phyloP scores from a whole-genome alignment of 106 monocot genomes.

The Narthecium ossifragum region DNA sequence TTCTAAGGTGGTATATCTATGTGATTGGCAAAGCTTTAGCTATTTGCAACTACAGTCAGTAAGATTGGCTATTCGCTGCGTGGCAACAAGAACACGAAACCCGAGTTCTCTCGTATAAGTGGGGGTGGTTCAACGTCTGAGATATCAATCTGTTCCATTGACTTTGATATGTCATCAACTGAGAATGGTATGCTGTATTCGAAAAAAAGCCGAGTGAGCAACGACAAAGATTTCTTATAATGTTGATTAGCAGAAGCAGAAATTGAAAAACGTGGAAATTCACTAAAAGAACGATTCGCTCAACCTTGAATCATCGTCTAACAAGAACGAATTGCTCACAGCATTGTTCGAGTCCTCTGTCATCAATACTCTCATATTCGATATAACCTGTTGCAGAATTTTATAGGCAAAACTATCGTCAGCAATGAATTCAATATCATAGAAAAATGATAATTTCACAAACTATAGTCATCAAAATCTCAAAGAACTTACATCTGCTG shows the following conservation, averaged over 20 bases:
- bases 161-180: conserved; percentile 95
- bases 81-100: conserved; percentile 86
- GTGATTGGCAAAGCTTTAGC: too few species aligned
- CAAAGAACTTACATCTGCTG: conserved; percentile 65
- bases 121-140: conserved; percentile 87
- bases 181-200: conserved; percentile 94
- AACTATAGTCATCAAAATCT: neutral
- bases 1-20: too few species aligned
- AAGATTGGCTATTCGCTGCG: conserved; percentile 30
- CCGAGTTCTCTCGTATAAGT: conserved; percentile 84
- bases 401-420: neutral
- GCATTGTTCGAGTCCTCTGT: conserved; percentile 96
- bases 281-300: neutral
- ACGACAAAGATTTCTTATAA: neutral
- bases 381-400: conserved; percentile 59
- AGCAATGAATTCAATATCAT: neutral
- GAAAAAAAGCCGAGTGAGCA: conserved; percentile 4
- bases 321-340: conserved; percentile 90
- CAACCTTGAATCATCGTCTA: conserved; percentile 98
- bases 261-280: neutral
- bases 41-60: neutral
- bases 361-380: conserved; percentile 95
- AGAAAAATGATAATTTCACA: neutral
- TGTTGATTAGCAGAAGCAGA: too few species aligned
- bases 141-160: conserved; percentile 93